Conservation (phyloP, 768 basidiomycete genomes). For the Kwoniella sp. region DNA sequence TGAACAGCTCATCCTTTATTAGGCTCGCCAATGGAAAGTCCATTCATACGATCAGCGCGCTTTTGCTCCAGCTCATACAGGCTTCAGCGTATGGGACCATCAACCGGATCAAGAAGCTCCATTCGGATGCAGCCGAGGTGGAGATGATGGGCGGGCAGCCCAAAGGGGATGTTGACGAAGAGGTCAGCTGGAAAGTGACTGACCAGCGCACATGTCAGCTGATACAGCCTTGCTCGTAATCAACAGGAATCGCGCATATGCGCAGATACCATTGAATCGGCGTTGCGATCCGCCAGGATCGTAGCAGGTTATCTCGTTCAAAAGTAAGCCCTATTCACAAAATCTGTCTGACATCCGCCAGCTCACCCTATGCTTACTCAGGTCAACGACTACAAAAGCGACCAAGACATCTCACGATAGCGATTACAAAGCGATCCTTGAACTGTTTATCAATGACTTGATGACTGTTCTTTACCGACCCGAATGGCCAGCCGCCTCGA, state of each 20-base stretch:
- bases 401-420: slow-evolving; percentile 91
- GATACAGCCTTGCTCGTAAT: no score
- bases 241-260: slow-evolving; percentile 38
- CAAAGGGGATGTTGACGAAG: slow-evolving; percentile 64
- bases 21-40: slow-evolving; percentile 87
- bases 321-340: slow-evolving; percentile 25
- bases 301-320: slow-evolving; percentile 73
- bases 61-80: slow-evolving; percentile 93
- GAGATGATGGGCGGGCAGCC: slow-evolving; percentile 60
- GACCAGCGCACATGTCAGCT: no score
- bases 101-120: slow-evolving; percentile 26
- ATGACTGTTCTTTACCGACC: slow-evolving; percentile 88
- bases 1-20: slow-evolving; percentile 11
- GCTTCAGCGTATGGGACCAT: slow-evolving; percentile 88
- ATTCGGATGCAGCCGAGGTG: slow-evolving; percentile 59
- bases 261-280: slow-evolving; percentile 58
- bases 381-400: slow-evolving; percentile 66
- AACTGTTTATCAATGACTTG: slow-evolving; percentile 84
- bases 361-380: no score
- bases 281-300: slow-evolving; percentile 79
- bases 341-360: no score
- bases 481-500: slow-evolving; percentile 91
- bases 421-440: slow-evolving; percentile 89
- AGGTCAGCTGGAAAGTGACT: slow-evolving; percentile 64
- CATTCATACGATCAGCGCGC: slow-evolving; percentile 89